Evolutionary conservation across 1,284 basidiomycete genomes (phyloP).

Genomic region (Wallemia ichthyophaga): DNA sequence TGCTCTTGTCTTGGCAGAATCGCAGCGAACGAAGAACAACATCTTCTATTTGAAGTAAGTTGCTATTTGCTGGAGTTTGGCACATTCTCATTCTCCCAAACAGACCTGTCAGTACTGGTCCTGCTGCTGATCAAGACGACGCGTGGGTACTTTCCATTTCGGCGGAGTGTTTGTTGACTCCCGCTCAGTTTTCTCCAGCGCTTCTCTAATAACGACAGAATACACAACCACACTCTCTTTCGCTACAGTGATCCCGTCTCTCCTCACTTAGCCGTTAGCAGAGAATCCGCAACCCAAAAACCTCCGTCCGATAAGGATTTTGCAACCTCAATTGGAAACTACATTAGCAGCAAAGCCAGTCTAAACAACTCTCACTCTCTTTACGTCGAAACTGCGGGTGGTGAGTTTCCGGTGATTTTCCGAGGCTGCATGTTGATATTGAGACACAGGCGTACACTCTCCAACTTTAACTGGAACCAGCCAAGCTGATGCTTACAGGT

Average conservation of each 20-base stretch:
- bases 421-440: too few species aligned
- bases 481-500: conserved; percentile 54
- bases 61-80: conserved; percentile 7
- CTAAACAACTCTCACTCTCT: conserved; percentile 23
- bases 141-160: conserved; percentile 21
- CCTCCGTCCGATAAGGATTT: conserved; percentile 28
- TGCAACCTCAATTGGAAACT: conserved; percentile 30
- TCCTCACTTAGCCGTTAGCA: conserved; percentile 42
- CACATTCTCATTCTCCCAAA: conserved; percentile 18
- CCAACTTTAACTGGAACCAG: conserved; percentile 60
- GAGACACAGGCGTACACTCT: conserved; percentile 49
- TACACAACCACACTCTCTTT: conserved; percentile 45
- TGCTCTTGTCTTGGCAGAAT: conserved; percentile 25
- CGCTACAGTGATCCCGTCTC: conserved; percentile 68
- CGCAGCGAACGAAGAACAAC: conserved; percentile 28
- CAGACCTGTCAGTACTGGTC: conserved; percentile 72
- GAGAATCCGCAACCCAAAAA: conserved; percentile 11
- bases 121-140: conserved; percentile 47
- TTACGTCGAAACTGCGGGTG: conserved; percentile 83
- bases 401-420: conserved; percentile 20
- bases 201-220: conserved; percentile 9
- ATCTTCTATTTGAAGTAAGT: conserved; percentile 14
- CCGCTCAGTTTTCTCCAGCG: conserved; percentile 6
- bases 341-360: conserved; percentile 26
- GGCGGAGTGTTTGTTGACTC: background rate